Conservation (phyloP, 257 asterid genomes). For the Forsythia suspensa region DNA sequence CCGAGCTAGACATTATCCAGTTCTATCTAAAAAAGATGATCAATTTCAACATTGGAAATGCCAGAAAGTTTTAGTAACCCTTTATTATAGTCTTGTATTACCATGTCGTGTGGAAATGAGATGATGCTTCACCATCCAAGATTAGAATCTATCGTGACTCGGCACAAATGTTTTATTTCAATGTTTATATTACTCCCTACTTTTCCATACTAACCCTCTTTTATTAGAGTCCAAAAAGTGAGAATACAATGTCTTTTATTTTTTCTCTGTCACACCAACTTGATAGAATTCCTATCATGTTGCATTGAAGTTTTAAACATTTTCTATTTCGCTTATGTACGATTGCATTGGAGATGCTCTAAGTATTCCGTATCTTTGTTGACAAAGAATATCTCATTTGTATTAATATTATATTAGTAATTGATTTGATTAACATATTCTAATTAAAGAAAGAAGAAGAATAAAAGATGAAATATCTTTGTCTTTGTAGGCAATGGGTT, state of each 20-base stretch:
- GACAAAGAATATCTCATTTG: too few species aligned
- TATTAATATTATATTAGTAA: not conserved
- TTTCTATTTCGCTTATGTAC: too few species aligned
- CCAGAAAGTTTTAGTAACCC: not conserved
- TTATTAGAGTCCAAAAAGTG: not conserved
- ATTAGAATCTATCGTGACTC: not conserved
- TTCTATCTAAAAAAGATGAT: not conserved
- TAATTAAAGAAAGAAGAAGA: not conserved
- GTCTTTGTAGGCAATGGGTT: constrained; percentile 52
- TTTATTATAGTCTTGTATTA: not conserved
- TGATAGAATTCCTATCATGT: too few species aligned
- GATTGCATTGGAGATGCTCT: too few species aligned
- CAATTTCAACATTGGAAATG: not conserved
- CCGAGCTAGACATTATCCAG: not conserved
- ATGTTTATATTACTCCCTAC: constrained; percentile 7
- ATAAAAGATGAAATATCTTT: constrained; percentile 38
- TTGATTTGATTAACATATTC: not conserved
- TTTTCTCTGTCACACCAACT: too few species aligned
- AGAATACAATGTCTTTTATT: not conserved
- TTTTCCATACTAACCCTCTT: not conserved
- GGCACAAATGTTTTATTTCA: not conserved
- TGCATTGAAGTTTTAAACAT: too few species aligned
- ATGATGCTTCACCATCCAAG: not conserved
- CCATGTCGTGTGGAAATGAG: constrained; percentile 2
- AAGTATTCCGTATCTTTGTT: too few species aligned